Base-by-base conservation (phyloP, 129 eudicot genomes). In the Logfia minima region DNA sequence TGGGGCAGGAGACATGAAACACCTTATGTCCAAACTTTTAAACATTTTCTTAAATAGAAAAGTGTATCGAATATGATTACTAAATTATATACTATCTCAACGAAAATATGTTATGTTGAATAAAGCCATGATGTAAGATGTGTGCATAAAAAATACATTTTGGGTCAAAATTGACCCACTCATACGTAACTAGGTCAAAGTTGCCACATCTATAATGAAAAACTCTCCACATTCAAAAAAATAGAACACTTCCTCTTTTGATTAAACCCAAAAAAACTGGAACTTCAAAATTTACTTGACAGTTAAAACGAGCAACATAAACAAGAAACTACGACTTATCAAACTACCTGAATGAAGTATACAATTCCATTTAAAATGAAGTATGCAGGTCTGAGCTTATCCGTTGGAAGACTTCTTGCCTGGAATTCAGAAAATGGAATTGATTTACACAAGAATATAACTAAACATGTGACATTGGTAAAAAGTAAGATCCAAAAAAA, bases 361-460 rank as follows among this genome's bases (percentile, higher is more conserved):
- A 90, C 80, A 17, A 76, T 2, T 29, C 80, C 92, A 51, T 90
- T 90, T 59, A 90, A 78, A 28, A 70, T 74, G 56, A 81, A 85
- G 85, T 90, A 90, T 0, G 82, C 83, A 59, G 90, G 90, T 79
- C 90, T 75, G 66, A 87, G 89, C 43, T 85, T 90, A 59, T 84
- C 88, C 29, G 86, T 75, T 28, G 96, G 88, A 67, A 90, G 90
- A 70, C 88, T 87, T 85, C 90, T 90, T 70, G 96, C 96, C 96
- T 90, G 79, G 69, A 78, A 75, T 71, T 76, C 4, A 65, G 3
- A 71, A 53, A 80, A 73, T 8, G 48, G 68, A 80, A 23, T 21
- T 29, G 52, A 26, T 26, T 26, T 26, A 26, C 2, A 26, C n/a
- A 9, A 32, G 16, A 18, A 48, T 35, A 28, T n/a, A 18, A 48